Conservation (phyloP, 2,329 filamentous ascomycete genomes). For the Alternaria sp. region DNA sequence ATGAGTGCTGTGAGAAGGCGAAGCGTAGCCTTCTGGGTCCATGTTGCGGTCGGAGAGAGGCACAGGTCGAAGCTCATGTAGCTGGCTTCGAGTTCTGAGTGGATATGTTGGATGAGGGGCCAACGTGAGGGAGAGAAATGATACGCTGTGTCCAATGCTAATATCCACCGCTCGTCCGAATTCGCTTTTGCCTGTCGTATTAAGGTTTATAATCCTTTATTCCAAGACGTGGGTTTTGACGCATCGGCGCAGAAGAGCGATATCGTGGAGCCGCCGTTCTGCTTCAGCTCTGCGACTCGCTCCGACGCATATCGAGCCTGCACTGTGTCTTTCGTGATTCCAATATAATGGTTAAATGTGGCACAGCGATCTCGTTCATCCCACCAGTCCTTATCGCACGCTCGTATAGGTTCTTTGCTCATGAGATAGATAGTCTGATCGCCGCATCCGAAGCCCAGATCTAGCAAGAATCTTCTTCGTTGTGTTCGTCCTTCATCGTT, state of each 20-base stretch:
- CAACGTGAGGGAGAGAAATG: constrained; percentile 64
- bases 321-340: constrained; percentile 60
- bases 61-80: constrained; percentile 66
- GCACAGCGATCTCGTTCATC: constrained; percentile 13
- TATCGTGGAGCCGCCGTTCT: constrained; percentile 27
- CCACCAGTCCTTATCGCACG: constrained; percentile 31
- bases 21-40: constrained; percentile 44
- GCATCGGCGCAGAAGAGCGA: constrained; percentile 61
- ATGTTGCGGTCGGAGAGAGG: constrained; percentile 36
- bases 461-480: constrained; percentile 52
- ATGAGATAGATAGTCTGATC: constrained; percentile 63
- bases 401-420: constrained; percentile 23
- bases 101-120: constrained; percentile 57
- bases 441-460: constrained; percentile 67
- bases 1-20: constrained; percentile 58
- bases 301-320: constrained; percentile 55
- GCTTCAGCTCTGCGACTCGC: constrained; percentile 22
- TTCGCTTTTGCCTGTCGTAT: constrained; percentile 11
- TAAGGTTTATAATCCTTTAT: constrained; percentile 30
- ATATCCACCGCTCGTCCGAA: constrained; percentile 57
- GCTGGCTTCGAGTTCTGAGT: constrained; percentile 56
- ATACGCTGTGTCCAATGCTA: constrained; percentile 66
- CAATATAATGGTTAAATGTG: constrained; percentile 56
- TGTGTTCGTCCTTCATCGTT: constrained; percentile 12
- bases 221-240: constrained; percentile 58